Percentiles rank a stretch among this genome's conserved stretches.
phyloP scores from a whole-genome alignment of 2,329 filamentous ascomycete species.

The Eurotiales sp. region DNA sequence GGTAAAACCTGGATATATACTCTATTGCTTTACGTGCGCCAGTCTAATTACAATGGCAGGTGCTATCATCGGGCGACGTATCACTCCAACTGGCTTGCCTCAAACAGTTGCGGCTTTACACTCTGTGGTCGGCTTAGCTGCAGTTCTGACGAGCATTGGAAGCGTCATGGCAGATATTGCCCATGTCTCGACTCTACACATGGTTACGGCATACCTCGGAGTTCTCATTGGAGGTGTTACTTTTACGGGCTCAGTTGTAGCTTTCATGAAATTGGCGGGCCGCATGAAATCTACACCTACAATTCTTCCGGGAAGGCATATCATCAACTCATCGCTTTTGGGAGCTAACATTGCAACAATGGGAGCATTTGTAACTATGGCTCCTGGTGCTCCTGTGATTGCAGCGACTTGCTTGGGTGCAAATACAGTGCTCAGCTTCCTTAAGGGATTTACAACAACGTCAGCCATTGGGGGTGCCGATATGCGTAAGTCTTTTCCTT shows the following conservation, averaged over 20 bases:
- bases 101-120: slow-evolving; percentile 87
- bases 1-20: slow-evolving; percentile 32
- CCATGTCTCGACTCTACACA: slow-evolving; percentile 70
- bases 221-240: slow-evolving; percentile 85
- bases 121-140: slow-evolving; percentile 84
- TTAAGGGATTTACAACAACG: slow-evolving; percentile 84
- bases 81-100: slow-evolving; percentile 81
- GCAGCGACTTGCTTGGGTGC: slow-evolving; percentile 74
- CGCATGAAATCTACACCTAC: slow-evolving; percentile 75
- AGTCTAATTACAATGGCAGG: slow-evolving; percentile 38
- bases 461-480: slow-evolving; percentile 88
- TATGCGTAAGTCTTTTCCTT: slow-evolving; percentile 57
- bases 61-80: slow-evolving; percentile 75
- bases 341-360: slow-evolving; percentile 76
- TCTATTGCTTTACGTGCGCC: neutral
- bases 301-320: slow-evolving; percentile 68
- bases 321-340: slow-evolving; percentile 70
- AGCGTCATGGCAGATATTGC: slow-evolving; percentile 73
- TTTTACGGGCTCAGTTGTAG: slow-evolving; percentile 86
- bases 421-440: slow-evolving; percentile 73
- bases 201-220: slow-evolving; percentile 81
- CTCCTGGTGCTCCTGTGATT: slow-evolving; percentile 72
- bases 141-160: slow-evolving; percentile 82
- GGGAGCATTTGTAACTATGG: slow-evolving; percentile 77
- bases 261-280: slow-evolving; percentile 81